Conservation (phyloP, 768 basidiomycete genomes). For the Tulasnella sp. region DNA sequence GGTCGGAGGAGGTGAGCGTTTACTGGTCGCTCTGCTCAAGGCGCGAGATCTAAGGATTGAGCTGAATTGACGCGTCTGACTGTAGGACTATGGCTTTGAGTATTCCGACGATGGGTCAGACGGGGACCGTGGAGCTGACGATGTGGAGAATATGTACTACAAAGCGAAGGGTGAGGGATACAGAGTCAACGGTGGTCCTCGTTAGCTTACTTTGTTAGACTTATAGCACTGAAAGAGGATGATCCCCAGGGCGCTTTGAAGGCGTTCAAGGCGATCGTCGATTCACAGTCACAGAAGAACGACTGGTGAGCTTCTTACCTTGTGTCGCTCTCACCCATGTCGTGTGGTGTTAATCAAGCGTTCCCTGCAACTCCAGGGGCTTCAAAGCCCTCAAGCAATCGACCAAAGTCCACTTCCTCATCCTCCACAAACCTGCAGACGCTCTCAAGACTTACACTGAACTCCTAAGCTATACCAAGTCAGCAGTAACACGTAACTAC, state of each 20-base stretch:
- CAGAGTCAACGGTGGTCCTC: too few species aligned
- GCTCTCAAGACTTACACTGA: constrained; percentile 78
- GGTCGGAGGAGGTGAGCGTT: constrained; percentile 60
- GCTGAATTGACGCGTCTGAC: constrained; percentile 11
- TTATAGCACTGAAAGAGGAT: constrained; percentile 85
- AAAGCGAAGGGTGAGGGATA: constrained; percentile 69
- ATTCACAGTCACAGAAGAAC: constrained; percentile 82
- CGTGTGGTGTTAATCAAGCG: background rate
- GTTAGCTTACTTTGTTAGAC: background rate
- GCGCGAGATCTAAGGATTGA: background rate
- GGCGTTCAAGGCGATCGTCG: constrained; percentile 79
- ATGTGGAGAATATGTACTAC: constrained; percentile 98
- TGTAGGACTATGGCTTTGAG: constrained; percentile 82
- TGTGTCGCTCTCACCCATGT: background rate
- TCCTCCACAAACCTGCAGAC: constrained; percentile 64
- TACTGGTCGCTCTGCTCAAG: constrained; percentile 13
- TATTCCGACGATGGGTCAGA: constrained; percentile 82
- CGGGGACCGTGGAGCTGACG: constrained; percentile 64
- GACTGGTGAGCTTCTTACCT: constrained; percentile 57
- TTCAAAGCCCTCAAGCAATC: constrained; percentile 98
- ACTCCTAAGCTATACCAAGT: constrained; percentile 88
- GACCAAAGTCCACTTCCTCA: constrained; percentile 84
- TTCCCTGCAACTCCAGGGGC: constrained; percentile 47
- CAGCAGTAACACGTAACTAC: constrained; percentile 87
- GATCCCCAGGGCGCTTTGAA: constrained; percentile 83